These are phyloP conservation scores for Mycena filopes DNA, from an alignment of 768 basidiomycete species.

Conservation along the genomic window DNA sequence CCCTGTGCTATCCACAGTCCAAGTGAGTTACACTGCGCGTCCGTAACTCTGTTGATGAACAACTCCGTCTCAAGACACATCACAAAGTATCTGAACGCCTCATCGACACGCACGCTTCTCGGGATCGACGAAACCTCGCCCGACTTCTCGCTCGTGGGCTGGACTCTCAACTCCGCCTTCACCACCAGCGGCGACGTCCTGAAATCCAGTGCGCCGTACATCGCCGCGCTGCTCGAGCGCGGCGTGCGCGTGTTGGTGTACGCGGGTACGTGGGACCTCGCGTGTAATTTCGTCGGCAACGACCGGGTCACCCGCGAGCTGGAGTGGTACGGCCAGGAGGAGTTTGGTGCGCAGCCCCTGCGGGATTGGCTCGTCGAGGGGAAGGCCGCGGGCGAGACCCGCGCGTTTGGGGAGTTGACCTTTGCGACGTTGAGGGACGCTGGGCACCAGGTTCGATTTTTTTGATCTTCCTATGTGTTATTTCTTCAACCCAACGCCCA, in stretches of 20 bases:
- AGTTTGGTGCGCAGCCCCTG: slow-evolving; percentile 53
- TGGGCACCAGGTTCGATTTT: slow-evolving; percentile 46
- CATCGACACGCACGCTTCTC: slow-evolving; percentile 55
- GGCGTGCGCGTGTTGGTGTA: slow-evolving; percentile 63
- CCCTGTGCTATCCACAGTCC: slow-evolving; percentile 25
- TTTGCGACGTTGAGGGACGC: slow-evolving; percentile 37
- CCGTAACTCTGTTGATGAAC: background rate
- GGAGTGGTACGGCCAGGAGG: slow-evolving; percentile 65
- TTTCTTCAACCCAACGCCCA: slow-evolving; percentile 21
- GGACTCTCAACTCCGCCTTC: slow-evolving; percentile 54
- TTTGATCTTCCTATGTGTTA: background rate
- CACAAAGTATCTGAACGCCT: slow-evolving; percentile 58
- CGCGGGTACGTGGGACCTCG: slow-evolving; percentile 61
- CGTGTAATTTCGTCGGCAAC: slow-evolving; percentile 68
- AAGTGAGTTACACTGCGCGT: background rate
- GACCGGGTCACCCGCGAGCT: slow-evolving; percentile 61
- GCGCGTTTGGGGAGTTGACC: slow-evolving; percentile 29
- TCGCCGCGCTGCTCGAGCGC: slow-evolving; percentile 63
- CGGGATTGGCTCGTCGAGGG: slow-evolving; percentile 62
- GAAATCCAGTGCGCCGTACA: slow-evolving; percentile 49
- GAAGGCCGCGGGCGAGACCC: slow-evolving; percentile 45
- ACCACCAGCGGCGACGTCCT: slow-evolving; percentile 45
- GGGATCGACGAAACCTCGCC: slow-evolving; percentile 52
- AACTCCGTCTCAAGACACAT: slow-evolving; percentile 49
- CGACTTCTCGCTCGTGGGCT: slow-evolving; percentile 53